Evolutionary conservation across 768 basidiomycete species (phyloP), one percentile per base, ranked within the genome.

Genomic region (Macrolepiota dolichaula): DNA sequence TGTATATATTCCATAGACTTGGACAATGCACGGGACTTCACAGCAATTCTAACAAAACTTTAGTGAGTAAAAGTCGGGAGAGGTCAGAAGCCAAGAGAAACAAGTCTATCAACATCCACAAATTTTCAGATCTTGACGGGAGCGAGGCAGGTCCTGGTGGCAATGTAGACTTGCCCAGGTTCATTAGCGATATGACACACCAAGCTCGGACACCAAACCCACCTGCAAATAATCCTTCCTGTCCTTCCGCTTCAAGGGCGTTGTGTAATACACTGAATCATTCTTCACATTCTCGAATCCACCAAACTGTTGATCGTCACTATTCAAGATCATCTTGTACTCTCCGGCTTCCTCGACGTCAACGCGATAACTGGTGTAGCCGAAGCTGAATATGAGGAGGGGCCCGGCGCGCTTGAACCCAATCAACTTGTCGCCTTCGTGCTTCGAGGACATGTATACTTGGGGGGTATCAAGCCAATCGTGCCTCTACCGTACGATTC

Each of bases 371-470:
- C 97, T 94, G 49, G 87, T 85, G 77, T 87, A 99, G 62, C 94
- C 96, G 82, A 98, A 96, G 76, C 98, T 98, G 84, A 97, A 98
- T 67, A 98, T 81, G 79, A 98, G 98, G 49, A 99, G 76, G 46
- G 98, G 81, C 35, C 93, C 91, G n/a, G 91, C 95, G 55, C 97
- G 90, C 79, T 99, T 97, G 71, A 86, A 98, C 6, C 92, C 94
- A 68, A 98, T 78, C 64, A 96, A 83, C 77, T 98, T 98, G 82
- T 98, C 97, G 10, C 62, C 73, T 73, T 98, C 94, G 71, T 98
- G 81, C 78, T 97, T 98, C 64, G 98, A 83, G 24, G 96, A 98
- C 37, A 98, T 88, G 67, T 92, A 94, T 4, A 92, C 96, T 85
- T 89, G 93, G 44, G 91, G 79, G 1, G 92, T 81, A 52, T 84